Conservation (phyloP, 2,329 filamentous ascomycete genomes). For the Penicillium oxalicum region DNA sequence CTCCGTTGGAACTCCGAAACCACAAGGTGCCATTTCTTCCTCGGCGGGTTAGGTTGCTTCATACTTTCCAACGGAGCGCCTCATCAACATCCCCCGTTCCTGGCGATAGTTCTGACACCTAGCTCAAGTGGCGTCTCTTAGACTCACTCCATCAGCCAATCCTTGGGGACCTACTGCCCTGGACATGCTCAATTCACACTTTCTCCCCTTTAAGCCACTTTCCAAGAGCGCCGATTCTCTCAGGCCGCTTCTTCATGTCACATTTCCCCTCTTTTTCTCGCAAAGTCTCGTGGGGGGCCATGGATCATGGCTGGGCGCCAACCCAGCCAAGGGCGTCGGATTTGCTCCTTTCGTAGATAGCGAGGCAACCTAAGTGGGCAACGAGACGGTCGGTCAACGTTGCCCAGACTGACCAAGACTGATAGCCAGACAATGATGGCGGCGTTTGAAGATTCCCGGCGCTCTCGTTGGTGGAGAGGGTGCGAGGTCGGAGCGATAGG, state of each 20-base stretch:
- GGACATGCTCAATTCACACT: too few relatives aligned
- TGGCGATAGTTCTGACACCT: too few relatives aligned
- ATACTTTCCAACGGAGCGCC: too few relatives aligned
- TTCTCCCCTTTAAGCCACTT: too few relatives aligned
- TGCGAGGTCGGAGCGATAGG: conserved; percentile 19
- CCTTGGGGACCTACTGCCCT: too few relatives aligned
- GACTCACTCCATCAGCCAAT: not conserved
- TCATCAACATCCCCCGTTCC: too few relatives aligned
- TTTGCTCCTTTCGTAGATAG: conserved; percentile 7
- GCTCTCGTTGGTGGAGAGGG: conserved; percentile 8
- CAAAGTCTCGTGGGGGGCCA: not conserved
- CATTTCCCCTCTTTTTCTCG: not conserved
- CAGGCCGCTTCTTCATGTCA: not conserved
- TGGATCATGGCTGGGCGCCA: too few relatives aligned
- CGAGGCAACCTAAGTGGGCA: conserved; percentile 3
- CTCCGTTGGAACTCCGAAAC: conserved; percentile 1
- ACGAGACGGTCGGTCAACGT: not conserved
- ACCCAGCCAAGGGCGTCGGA: conserved; percentile 11
- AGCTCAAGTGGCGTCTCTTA: not conserved
- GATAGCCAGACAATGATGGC: not conserved
- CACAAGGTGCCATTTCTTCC: not conserved
- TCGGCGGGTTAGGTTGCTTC: not conserved
- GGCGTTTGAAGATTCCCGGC: not conserved
- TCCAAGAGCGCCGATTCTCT: conserved; percentile 1
- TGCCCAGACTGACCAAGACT: not conserved